Conservation (phyloP, 768 basidiomycete genomes). For the Boletus rufocinnamomeus region DNA sequence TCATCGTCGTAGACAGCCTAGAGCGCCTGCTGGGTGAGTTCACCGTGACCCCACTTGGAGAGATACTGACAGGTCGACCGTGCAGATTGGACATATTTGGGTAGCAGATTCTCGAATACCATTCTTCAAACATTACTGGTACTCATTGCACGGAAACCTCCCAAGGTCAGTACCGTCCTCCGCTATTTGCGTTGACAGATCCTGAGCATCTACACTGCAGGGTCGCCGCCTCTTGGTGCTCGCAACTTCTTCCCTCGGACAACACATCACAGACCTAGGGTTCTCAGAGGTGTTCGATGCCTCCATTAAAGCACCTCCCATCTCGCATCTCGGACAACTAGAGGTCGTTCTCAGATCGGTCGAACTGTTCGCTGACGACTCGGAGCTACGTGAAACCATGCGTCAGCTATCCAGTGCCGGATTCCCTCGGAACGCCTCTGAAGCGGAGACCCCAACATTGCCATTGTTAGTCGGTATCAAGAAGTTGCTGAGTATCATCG, state of each 20-base stretch:
- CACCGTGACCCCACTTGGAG: not conserved
- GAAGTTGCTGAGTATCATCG: slow-evolving; percentile 85
- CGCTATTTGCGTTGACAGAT: not conserved
- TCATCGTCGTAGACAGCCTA: slow-evolving; percentile 93
- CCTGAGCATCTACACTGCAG: slow-evolving; percentile 42
- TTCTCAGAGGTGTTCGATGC: slow-evolving; percentile 89
- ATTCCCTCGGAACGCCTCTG: slow-evolving; percentile 46
- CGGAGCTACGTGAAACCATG: slow-evolving; percentile 60
- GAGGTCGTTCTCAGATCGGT: slow-evolving; percentile 79
- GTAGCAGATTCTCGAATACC: slow-evolving; percentile 93
- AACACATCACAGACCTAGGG: slow-evolving; percentile 85
- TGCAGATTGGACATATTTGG: slow-evolving; percentile 94
- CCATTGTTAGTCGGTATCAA: slow-evolving; percentile 87
- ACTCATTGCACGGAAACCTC: slow-evolving; percentile 83
- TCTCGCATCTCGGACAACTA: slow-evolving; percentile 70
- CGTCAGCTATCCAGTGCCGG: slow-evolving; percentile 73
- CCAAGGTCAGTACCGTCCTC: slow-evolving; percentile 63
- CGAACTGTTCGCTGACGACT: slow-evolving; percentile 61
- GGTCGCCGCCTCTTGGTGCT: slow-evolving; percentile 90
- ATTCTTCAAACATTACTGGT: slow-evolving; percentile 91
- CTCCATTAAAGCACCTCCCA: slow-evolving; percentile 80
- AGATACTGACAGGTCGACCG: slow-evolving; percentile 8
- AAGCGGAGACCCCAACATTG: slow-evolving; percentile 45
- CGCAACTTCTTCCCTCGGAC: slow-evolving; percentile 87
- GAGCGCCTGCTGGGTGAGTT: slow-evolving; percentile 86